Conservation (phyloP, 208 protist species). For the Crithidia acanthocephali region DNA sequence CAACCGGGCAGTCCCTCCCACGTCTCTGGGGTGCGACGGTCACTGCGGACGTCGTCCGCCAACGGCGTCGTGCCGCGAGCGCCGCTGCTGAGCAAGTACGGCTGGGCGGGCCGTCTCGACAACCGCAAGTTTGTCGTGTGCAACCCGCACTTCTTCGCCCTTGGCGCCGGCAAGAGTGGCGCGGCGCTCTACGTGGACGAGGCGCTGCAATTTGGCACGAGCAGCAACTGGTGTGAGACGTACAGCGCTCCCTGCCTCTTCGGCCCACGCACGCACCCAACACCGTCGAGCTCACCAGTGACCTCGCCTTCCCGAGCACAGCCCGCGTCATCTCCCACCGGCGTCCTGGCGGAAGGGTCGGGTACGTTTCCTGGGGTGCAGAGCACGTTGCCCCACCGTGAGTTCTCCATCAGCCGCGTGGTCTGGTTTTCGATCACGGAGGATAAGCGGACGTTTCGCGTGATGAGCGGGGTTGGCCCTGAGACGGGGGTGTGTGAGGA, state of each 20-base stretch:
- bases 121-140: conserved; percentile 58
- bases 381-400: conserved; percentile 16
- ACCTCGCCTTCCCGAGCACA: background rate
- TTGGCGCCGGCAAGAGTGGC: conserved; percentile 58
- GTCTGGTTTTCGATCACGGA: conserved; percentile 34
- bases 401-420: conserved; percentile 29
- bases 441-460: conserved; percentile 9
- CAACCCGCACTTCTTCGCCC: conserved; percentile 48
- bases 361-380: background rate
- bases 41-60: background rate
- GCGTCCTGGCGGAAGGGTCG: background rate
- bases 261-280: background rate
- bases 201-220: conserved; percentile 57
- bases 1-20: background rate
- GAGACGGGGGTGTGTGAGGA: background rate
- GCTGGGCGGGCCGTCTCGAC: conserved; percentile 27
- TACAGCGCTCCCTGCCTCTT: conserved; percentile 56
- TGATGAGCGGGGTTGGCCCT: background rate
- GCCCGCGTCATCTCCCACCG: background rate
- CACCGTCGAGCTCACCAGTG: background rate
- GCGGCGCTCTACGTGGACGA: conserved; percentile 60
- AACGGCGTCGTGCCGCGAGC: conserved; percentile 7
- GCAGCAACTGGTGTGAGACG: conserved; percentile 55
- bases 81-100: conserved; percentile 37
- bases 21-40: background rate